Evolutionary conservation across 257 asterid genomes (phyloP), one percentile per base, ranked within the genome.

Genomic region (Capsicum chinense): DNA sequence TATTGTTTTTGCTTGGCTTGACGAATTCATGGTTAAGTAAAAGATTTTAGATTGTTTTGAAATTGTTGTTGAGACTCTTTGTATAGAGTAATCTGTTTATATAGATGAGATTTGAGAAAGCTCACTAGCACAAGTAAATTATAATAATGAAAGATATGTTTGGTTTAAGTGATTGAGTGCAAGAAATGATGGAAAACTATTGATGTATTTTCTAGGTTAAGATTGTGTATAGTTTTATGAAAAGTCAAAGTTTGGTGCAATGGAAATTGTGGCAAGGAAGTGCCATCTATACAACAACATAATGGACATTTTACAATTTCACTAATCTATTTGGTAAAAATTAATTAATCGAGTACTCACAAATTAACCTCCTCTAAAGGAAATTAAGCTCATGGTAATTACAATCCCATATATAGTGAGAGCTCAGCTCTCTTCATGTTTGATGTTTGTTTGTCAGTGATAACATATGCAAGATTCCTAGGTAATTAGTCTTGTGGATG

Each of bases 121-220:
- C 16, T 56, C 62, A 85, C 42, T 21, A 21, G 6, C 80, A 56
- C 81, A 83, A 83, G 80, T 37, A 81, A 79, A 10, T 48, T 67
- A 10, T 33, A 35, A 80, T 13, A 56, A 37, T 1, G 33, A 60
- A 7, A 35, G 7, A 70, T 14, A 33, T 48, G 83, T 52, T 50
- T 39, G 37, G 57, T 59, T 50, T 8, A 76, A 9, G 79, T 37
- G 89, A 70, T 87, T 76, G 89, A 84, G 89, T 87, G 85, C 87
- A 87, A 87, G 89, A 87, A 87, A 86, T 83, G 7, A 48, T 21
- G 15, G 16, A 33, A 54, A 58, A 48, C 19, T 33, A 70, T 70
- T 80, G 13, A 19, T 84, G 47, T 63, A 13, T 26, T 56, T 83
- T 47, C 19, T 74, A 48, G n/a, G 81, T 74, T 50, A 74, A 74